A percentile compares a stretch with the other conserved stretches of the same genome.
phyloP scores from a whole-genome alignment of 345 rosid species.

The Brassica carinata region DNA sequence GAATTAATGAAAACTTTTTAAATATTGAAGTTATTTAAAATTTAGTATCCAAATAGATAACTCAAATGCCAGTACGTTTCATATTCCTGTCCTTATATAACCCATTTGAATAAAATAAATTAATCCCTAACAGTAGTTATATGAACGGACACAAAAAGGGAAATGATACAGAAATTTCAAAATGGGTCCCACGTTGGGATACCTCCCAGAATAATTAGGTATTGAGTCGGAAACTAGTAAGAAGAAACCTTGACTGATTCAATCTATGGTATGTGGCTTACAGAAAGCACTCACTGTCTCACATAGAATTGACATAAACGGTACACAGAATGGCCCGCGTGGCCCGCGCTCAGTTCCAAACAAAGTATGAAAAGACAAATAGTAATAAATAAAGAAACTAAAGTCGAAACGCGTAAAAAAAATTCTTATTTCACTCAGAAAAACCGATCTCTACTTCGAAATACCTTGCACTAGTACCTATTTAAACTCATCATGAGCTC shows the following conservation, averaged over 20 bases:
- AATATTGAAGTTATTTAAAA: no score
- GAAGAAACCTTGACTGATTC: constrained; percentile 35
- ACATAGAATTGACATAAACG: background rate
- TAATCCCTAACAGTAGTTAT: background rate
- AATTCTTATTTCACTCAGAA: constrained; percentile 30
- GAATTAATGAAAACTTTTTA: no score
- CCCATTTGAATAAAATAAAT: background rate
- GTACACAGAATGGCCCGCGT: constrained; percentile 3
- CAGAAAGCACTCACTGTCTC: background rate
- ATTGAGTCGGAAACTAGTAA: constrained; percentile 1
- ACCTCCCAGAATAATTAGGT: background rate
- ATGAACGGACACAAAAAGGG: background rate
- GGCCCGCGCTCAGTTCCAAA: constrained; percentile 11
- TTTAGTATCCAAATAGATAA: no score
- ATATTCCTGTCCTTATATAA: background rate
- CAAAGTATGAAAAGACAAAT: constrained; percentile 29
- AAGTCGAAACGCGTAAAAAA: constrained; percentile 29
- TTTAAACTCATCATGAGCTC: constrained; percentile 13
- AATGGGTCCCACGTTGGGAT: background rate
- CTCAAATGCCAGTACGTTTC: background rate
- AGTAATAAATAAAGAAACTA: constrained; percentile 1
- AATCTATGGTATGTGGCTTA: constrained; percentile 26
- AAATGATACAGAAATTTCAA: background rate
- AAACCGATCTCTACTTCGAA: constrained; percentile 6
- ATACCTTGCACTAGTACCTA: background rate